Conservation (phyloP, 2,329 filamentous ascomycete genomes). For the Botryotinia calthae region DNA sequence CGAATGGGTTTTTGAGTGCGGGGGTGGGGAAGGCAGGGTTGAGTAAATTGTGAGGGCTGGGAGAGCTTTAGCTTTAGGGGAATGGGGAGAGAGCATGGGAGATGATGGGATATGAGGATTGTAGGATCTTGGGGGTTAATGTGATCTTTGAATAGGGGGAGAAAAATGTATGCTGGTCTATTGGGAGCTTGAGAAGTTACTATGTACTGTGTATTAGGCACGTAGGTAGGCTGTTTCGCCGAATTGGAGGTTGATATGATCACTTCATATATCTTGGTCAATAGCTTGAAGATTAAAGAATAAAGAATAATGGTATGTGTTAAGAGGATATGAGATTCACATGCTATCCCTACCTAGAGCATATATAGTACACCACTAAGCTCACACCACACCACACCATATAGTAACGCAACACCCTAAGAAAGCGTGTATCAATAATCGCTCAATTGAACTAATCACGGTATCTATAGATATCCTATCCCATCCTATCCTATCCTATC, state of each 20-base stretch:
- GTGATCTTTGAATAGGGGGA: neutral
- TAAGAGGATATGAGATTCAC: neutral
- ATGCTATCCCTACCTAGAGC: too few species aligned
- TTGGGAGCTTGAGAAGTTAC: neutral
- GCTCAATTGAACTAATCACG: neutral
- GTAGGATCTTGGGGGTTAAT: neutral
- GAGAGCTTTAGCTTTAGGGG: too few species aligned
- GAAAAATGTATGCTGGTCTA: neutral
- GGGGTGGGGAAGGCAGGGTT: neutral
- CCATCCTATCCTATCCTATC: neutral
- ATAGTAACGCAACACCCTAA: neutral
- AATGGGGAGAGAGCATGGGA: too few species aligned
- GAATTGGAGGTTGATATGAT: neutral
- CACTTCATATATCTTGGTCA: neutral
- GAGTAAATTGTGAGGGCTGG: slow-evolving; percentile 9
- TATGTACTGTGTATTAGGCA: too few species aligned
- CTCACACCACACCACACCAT: neutral
- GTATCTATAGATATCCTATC: neutral
- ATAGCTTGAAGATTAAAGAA: neutral
- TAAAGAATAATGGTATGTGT: neutral
- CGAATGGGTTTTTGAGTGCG: slow-evolving; percentile 34
- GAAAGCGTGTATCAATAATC: neutral
- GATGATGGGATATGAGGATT: neutral
- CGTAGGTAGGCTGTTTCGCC: neutral
- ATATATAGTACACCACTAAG: too few species aligned